phyloP scores from a whole-genome alignment of 441 rosid genomes.

The Jatropha podagrica region DNA sequence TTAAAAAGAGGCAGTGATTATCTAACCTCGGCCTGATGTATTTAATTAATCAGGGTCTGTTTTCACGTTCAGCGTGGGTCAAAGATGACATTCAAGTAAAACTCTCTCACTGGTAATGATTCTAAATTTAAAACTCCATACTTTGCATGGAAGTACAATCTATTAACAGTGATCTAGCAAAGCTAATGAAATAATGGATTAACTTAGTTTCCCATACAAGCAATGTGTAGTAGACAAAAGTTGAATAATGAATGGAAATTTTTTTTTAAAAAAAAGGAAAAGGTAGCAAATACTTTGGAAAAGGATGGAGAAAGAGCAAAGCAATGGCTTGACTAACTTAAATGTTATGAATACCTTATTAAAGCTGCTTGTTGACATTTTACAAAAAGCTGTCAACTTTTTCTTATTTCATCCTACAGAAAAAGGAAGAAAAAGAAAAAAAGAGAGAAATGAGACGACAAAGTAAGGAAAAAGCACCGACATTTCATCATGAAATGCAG shows the following conservation, averaged over 20 bases:
- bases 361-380: constrained; percentile 7
- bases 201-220: too few species aligned
- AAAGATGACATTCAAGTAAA: too few species aligned
- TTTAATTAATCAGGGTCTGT: background rate
- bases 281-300: background rate
- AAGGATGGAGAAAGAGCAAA: background rate
- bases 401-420: background rate
- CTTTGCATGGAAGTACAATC: too few species aligned
- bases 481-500: background rate
- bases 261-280: too few species aligned
- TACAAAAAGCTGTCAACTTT: constrained; percentile 5
- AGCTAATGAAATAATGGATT: too few species aligned
- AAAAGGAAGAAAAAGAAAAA: background rate
- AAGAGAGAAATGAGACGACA: background rate
- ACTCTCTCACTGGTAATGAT: too few species aligned
- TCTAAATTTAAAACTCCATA: too few species aligned
- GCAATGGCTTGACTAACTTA: background rate
- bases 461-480: background rate
- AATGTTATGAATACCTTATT: background rate
- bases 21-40: background rate
- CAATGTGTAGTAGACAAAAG: too few species aligned
- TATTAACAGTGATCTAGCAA: too few species aligned
- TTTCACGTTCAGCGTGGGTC: too few species aligned
- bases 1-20: background rate
- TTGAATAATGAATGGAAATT: too few species aligned